Percentiles rank a stretch among this genome's conserved stretches.
These are phyloP conservation scores for Spatholobus suberectus DNA, from an alignment of 306 rosid species.

Conservation along the genomic window DNA sequence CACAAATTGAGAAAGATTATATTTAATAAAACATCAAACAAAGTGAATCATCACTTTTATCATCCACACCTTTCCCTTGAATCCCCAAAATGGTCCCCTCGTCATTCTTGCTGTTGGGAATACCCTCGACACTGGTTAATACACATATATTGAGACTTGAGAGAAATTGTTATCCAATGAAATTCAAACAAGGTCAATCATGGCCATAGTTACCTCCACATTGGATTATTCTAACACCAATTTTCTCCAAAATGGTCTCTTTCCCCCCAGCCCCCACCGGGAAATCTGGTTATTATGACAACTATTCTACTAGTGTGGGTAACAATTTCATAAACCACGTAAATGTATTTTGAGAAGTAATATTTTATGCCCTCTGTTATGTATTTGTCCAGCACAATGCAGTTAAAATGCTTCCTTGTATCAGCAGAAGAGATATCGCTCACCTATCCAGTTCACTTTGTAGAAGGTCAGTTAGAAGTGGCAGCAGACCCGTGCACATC, in stretches of 20 bases:
- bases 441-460: slow-evolving; percentile 91
- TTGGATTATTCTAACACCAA: slow-evolving; percentile 10
- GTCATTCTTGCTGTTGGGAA: neutral
- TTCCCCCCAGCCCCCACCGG: neutral
- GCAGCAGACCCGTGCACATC: slow-evolving; percentile 76
- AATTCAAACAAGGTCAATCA: slow-evolving; percentile 2
- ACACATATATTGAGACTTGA: neutral
- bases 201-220: neutral
- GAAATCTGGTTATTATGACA: neutral
- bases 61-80: neutral
- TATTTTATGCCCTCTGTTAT: neutral
- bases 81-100: neutral
- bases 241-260: neutral
- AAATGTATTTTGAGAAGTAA: neutral
- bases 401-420: slow-evolving; percentile 9
- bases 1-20: neutral
- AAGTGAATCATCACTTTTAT: neutral
- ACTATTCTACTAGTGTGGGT: neutral
- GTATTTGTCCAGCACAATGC: slow-evolving; percentile 28
- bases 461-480: slow-evolving; percentile 75
- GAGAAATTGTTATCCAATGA: neutral
- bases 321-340: neutral
- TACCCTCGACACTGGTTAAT: neutral
- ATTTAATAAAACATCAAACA: neutral
- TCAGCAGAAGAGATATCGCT: slow-evolving; percentile 20